These are phyloP conservation scores for Leishmania guyanensis DNA, from an alignment of 208 protist genomes.

Conservation along the genomic window DNA sequence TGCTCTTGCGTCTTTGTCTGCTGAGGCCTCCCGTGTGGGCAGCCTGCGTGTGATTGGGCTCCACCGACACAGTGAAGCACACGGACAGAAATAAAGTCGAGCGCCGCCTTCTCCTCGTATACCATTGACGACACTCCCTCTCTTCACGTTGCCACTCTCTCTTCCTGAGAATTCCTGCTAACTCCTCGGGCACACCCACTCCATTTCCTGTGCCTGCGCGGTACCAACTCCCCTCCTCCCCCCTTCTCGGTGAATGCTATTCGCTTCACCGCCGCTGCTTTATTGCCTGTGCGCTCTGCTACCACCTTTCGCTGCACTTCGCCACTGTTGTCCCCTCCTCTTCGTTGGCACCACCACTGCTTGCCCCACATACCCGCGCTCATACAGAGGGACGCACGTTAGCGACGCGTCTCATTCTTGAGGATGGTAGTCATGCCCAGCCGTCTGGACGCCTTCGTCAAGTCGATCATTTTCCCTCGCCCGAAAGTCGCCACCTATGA, in stretches of 20 bases:
- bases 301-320: background rate
- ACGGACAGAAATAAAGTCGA: background rate
- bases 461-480: slow-evolving; percentile 72
- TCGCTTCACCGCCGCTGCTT: background rate
- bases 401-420: background rate
- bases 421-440: slow-evolving; percentile 33
- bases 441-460: slow-evolving; percentile 68
- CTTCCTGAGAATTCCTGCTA: background rate
- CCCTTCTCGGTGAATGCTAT: background rate
- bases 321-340: background rate
- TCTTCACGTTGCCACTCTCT: slow-evolving; percentile 13
- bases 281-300: background rate
- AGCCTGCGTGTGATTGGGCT: background rate
- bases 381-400: background rate
- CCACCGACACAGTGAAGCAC: too few relatives aligned
- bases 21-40: background rate
- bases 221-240: background rate
- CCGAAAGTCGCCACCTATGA: slow-evolving; percentile 63
- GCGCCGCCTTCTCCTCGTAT: background rate
- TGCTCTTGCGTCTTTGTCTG: background rate
- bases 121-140: background rate
- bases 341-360: background rate
- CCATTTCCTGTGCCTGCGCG: background rate
- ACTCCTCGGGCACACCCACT: background rate
- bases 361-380: background rate